Conservation (phyloP, 441 rosid species). For the Erysimum cheiri region DNA sequence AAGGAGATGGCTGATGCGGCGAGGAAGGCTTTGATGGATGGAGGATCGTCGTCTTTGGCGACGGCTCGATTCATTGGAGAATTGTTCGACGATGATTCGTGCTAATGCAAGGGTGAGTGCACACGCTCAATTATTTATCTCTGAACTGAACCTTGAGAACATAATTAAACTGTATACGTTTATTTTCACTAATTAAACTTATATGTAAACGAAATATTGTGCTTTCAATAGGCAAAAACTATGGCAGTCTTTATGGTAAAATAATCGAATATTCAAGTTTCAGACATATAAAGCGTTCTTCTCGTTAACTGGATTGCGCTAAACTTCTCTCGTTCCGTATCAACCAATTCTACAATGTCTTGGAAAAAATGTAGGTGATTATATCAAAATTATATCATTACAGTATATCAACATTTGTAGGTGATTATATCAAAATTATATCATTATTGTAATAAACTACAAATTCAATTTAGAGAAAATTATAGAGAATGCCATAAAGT, state of each 20-base stretch:
- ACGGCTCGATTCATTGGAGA: slow-evolving; percentile 47
- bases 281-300: not conserved
- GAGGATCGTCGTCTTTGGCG: slow-evolving; percentile 53
- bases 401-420: too few species aligned
- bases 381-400: too few species aligned
- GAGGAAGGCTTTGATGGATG: slow-evolving; percentile 45
- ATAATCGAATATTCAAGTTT: not conserved
- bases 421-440: too few species aligned
- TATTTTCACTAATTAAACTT: not conserved
- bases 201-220: not conserved
- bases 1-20: slow-evolving; percentile 48
- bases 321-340: too few species aligned
- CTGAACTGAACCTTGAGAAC: not conserved
- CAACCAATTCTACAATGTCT: too few species aligned
- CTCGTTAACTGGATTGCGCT: too few species aligned
- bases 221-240: not conserved
- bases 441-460: too few species aligned
- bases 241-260: not conserved
- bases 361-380: too few species aligned
- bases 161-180: not conserved
- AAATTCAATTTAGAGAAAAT: too few species aligned
- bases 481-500: too few species aligned
- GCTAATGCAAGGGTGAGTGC: not conserved
- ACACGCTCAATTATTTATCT: not conserved
- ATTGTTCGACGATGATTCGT: slow-evolving; percentile 39